Evolutionary conservation across 1,284 basidiomycete genomes (phyloP).

Genomic region (Heterobasidion occidentale): DNA sequence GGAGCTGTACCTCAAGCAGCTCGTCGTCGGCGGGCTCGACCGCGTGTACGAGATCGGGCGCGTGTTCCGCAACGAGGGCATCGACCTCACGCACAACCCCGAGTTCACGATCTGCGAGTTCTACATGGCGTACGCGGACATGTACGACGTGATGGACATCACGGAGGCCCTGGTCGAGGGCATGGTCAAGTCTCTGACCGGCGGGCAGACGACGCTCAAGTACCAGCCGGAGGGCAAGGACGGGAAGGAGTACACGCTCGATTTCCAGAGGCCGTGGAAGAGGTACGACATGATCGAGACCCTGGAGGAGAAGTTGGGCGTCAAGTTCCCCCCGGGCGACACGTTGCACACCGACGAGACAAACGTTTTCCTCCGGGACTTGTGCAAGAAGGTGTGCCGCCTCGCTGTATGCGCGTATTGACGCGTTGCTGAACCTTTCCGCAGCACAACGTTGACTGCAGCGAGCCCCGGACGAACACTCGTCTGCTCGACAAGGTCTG

Average conservation of each 20-base stretch:
- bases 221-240: conserved; percentile 96
- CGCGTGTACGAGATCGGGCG: conserved; percentile 98
- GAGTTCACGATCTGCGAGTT: conserved; percentile 99
- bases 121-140: conserved; percentile 99
- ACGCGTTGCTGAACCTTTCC: conserved; percentile 6
- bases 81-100: conserved; percentile 97
- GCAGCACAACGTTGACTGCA: conserved; percentile 95
- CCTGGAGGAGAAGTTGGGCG: conserved; percentile 87
- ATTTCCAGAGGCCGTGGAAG: conserved; percentile 98
- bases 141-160: conserved; percentile 98
- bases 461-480: conserved; percentile 93
- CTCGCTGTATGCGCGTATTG: not conserved
- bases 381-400: conserved; percentile 69
- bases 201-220: conserved; percentile 74
- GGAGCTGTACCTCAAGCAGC: conserved; percentile 97
- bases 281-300: conserved; percentile 98
- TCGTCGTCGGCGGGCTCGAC: conserved; percentile 95
- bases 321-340: conserved; percentile 92
- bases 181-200: conserved; percentile 83
- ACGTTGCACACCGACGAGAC: conserved; percentile 85
- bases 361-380: conserved; percentile 82
- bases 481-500: conserved; percentile 90
- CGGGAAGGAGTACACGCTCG: conserved; percentile 71
- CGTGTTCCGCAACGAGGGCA: conserved; percentile 98
- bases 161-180: conserved; percentile 92